These are phyloP conservation scores for Pisolithus sp. DNA, from an alignment of 768 basidiomycete genomes.

Conservation along the genomic window DNA sequence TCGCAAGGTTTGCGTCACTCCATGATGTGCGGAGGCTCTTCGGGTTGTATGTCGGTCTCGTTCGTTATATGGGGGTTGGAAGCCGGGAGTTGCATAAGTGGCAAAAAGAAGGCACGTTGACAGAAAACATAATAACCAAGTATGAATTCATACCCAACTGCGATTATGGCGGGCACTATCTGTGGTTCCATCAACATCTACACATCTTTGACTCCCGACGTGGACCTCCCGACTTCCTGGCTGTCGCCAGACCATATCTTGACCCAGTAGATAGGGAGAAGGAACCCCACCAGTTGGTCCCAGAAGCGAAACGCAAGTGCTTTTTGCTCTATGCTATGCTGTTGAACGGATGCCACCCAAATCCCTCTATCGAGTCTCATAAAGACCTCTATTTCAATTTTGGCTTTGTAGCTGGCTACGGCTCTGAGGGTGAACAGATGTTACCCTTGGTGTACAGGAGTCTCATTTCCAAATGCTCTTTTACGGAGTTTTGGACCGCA, in stretches of 20 bases:
- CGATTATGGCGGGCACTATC: constrained; percentile 8
- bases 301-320: not conserved
- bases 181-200: constrained; percentile 14
- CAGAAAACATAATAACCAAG: constrained; percentile 24
- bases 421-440: not conserved
- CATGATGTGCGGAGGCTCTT: constrained; percentile 15
- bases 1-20: constrained; percentile 15
- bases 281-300: not conserved
- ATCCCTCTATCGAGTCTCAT: not conserved
- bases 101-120: constrained; percentile 24
- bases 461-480: constrained; percentile 26
- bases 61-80: constrained; percentile 10
- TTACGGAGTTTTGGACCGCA: constrained; percentile 29
- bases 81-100: constrained; percentile 25
- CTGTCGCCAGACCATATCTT: not conserved
- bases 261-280: not conserved
- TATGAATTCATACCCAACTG: constrained; percentile 17
- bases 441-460: constrained; percentile 13
- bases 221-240: not conserved
- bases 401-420: constrained; percentile 8
- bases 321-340: not conserved
- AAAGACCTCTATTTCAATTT: constrained; percentile 2
- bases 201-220: constrained; percentile 17
- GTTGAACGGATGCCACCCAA: not conserved
- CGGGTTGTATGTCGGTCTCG: constrained; percentile 26